Conservation (phyloP, 2,329 filamentous ascomycete species). For the Verticillium albo-atrum region DNA sequence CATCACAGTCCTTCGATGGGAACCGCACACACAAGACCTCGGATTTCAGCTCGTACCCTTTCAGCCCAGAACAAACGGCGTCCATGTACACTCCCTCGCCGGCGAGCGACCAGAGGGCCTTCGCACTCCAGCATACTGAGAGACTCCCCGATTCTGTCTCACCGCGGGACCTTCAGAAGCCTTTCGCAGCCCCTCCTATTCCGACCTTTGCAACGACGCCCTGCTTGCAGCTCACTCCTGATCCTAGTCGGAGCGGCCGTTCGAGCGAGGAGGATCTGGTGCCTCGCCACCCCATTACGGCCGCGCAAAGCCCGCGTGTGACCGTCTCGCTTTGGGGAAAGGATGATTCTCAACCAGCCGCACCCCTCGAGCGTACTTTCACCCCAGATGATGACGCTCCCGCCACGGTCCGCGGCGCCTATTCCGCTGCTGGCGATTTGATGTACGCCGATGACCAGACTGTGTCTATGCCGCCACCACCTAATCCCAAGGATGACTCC, state of each 20-base stretch:
- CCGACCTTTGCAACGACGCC: slow-evolving; percentile 22
- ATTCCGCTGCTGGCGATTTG: slow-evolving; percentile 30
- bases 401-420: slow-evolving; percentile 4
- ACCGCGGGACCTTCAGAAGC: slow-evolving; percentile 35
- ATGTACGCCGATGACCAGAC: slow-evolving; percentile 19
- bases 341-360: slow-evolving; percentile 27
- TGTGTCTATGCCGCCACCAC: slow-evolving; percentile 13
- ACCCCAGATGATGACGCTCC: slow-evolving; percentile 25
- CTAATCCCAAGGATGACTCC: slow-evolving; percentile 22
- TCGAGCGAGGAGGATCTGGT: slow-evolving; percentile 46
- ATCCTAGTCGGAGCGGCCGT: slow-evolving; percentile 42
- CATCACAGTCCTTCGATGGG: slow-evolving; percentile 1
- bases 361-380: slow-evolving; percentile 35
- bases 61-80: slow-evolving; percentile 49
- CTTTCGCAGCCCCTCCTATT: slow-evolving; percentile 27
- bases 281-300: slow-evolving; percentile 34
- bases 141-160: slow-evolving; percentile 31
- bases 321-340: slow-evolving; percentile 53
- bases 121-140: slow-evolving; percentile 14
- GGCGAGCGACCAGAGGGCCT: slow-evolving; percentile 24
- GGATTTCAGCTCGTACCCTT: slow-evolving; percentile 29
- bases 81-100: slow-evolving; percentile 42
- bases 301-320: slow-evolving; percentile 45
- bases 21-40: slow-evolving; percentile 6
- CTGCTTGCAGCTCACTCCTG: slow-evolving; percentile 41